phyloP scores from a whole-genome alignment of 495 filamentous ascomycete species.

The Talaromyces thailandensis region DNA sequence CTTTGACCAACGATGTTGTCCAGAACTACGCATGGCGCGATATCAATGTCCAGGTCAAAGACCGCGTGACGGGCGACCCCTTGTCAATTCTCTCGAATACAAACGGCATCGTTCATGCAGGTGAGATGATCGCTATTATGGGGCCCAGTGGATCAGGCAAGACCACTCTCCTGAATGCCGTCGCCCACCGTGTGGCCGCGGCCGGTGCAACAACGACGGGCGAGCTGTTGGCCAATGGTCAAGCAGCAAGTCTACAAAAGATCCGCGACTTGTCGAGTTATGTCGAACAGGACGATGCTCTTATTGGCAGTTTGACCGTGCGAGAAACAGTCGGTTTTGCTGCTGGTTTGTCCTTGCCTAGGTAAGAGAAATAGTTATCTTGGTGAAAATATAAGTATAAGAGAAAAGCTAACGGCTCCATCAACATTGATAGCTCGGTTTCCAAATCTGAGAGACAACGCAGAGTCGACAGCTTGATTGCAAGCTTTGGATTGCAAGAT shows the following conservation, averaged over 20 bases:
- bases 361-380: neutral
- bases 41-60: neutral
- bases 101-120: neutral
- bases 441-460: constrained; percentile 39
- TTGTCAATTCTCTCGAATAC: constrained; percentile 43
- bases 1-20: neutral
- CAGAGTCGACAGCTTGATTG: constrained; percentile 48
- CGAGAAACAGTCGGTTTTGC: neutral
- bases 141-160: neutral
- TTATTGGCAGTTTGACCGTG: neutral
- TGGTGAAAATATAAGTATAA: neutral
- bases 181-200: neutral
- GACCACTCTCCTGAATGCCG: neutral
- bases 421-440: constrained; percentile 15
- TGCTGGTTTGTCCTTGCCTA: neutral
- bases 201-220: neutral
- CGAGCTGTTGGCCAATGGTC: neutral
- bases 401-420: neutral
- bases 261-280: neutral
- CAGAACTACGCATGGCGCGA: neutral
- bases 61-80: neutral
- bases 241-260: neutral
- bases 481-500: constrained; percentile 52
- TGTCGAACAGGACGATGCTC: neutral
- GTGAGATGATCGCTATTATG: neutral